Evolutionary conservation across 768 basidiomycete genomes (phyloP).

Genomic region (Xerocomus potaroensis): DNA sequence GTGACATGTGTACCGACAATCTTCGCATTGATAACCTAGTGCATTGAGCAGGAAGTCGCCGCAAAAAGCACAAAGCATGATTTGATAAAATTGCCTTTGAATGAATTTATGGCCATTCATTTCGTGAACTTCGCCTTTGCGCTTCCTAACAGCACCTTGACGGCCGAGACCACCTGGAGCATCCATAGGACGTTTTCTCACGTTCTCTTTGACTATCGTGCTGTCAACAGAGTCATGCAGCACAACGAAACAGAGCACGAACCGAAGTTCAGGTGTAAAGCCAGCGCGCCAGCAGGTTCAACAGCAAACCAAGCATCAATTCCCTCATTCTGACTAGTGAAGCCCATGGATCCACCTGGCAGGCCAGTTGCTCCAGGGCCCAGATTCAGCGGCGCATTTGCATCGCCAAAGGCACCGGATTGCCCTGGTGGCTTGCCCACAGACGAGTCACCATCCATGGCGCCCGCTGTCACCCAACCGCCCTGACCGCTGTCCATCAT

Average conservation of each 20-base stretch:
- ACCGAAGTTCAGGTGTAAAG: conserved; percentile 90
- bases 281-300: conserved; percentile 93
- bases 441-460: conserved; percentile 65
- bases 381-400: conserved; percentile 38
- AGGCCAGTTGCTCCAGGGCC: conserved; percentile 28
- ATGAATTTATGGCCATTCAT: conserved; percentile 99
- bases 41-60: conserved; percentile 97
- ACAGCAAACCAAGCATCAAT: conserved; percentile 97
- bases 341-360: conserved; percentile 26
- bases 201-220: conserved; percentile 89
- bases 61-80: conserved; percentile 98
- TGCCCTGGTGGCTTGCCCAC: conserved; percentile 47
- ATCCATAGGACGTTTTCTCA: conserved; percentile 93
- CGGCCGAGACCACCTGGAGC: conserved; percentile 89
- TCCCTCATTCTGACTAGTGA: conserved; percentile 53
- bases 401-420: conserved; percentile 44
- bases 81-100: conserved; percentile 95
- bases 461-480: conserved; percentile 94
- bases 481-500: conserved; percentile 81
- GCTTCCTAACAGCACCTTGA: conserved; percentile 96
- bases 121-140: conserved; percentile 97
- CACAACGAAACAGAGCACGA: conserved; percentile 30
- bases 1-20: conserved; percentile 98
- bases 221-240: neutral
- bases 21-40: conserved; percentile 98